phyloP scores from a whole-genome alignment of 345 rosid species.

The Eutrema heterophyllum region DNA sequence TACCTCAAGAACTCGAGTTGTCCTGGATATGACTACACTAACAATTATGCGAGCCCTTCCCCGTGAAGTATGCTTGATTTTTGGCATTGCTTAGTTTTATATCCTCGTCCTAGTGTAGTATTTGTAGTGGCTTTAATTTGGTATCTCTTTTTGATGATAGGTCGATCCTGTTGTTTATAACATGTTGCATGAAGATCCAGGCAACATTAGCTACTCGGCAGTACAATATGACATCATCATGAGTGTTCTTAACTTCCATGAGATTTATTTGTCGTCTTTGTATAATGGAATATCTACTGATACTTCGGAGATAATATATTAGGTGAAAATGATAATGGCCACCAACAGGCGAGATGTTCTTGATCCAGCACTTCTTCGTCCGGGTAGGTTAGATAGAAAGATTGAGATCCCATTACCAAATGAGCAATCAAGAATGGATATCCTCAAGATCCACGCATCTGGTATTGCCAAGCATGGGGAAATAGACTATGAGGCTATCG shows the following conservation, averaged over 20 bases:
- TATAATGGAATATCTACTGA: background rate
- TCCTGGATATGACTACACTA: conserved; percentile 90
- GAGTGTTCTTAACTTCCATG: background rate
- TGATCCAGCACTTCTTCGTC: conserved; percentile 96
- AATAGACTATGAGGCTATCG: conserved; percentile 88
- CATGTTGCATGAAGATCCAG: conserved; percentile 97
- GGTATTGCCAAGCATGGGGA: conserved; percentile 96
- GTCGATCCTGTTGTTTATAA: conserved; percentile 95
- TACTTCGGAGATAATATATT: background rate
- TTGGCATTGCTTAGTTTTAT: background rate
- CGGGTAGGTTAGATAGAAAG: conserved; percentile 88
- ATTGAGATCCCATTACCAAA: conserved; percentile 96
- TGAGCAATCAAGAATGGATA: conserved; percentile 92
- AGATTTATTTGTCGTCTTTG: background rate
- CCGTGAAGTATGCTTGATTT: conserved; percentile 50
- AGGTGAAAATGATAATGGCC: conserved; percentile 99
- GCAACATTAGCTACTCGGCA: conserved; percentile 87
- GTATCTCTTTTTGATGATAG: conserved; percentile 28
- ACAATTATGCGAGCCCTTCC: conserved; percentile 96
- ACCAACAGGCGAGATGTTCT: conserved; percentile 97
- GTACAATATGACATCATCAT: conserved; percentile 15
- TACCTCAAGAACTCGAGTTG: conserved; percentile 87
- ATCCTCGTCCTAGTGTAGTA: background rate
- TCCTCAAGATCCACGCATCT: conserved; percentile 90
- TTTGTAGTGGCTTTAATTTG: background rate